A percentile compares a stretch with the other conserved stretches of the same genome.
Evolutionary conservation across 148 eudicot genomes (phyloP).

Genomic region (Silene conica): DNA sequence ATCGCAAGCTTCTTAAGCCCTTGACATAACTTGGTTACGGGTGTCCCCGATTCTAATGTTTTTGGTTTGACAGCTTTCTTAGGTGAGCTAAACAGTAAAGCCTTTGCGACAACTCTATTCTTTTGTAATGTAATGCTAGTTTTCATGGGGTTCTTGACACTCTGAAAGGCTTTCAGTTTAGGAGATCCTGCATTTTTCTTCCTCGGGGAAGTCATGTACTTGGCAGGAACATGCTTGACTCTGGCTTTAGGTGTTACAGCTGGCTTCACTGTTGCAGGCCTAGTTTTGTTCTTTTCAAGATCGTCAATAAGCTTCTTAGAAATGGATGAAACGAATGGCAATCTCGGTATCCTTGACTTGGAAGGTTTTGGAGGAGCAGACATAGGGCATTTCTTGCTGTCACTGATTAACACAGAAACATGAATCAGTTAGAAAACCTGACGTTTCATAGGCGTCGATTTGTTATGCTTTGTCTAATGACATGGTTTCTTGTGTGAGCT

Average conservation of each 20-base stretch:
- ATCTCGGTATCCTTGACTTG: slow-evolving; percentile 51
- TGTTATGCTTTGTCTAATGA: too few species aligned
- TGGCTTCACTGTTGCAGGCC: slow-evolving; percentile 30
- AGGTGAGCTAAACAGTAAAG: slow-evolving; percentile 69
- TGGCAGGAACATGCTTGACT: slow-evolving; percentile 73
- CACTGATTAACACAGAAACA: slow-evolving; percentile 28
- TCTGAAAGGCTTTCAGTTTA: slow-evolving; percentile 46
- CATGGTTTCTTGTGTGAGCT: too few species aligned
- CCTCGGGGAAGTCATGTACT: slow-evolving; percentile 87
- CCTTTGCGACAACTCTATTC: slow-evolving; percentile 47
- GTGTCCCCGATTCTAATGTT: slow-evolving; percentile 40
- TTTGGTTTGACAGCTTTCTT: slow-evolving; percentile 46
- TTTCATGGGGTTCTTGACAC: slow-evolving; percentile 55
- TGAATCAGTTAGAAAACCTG: neutral
- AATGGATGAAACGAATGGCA: slow-evolving; percentile 53
- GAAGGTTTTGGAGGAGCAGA: slow-evolving; percentile 87
- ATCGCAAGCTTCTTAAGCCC: slow-evolving; percentile 60
- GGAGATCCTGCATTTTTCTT: slow-evolving; percentile 40
- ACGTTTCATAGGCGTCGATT: too few species aligned
- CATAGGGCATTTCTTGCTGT: slow-evolving; percentile 53
- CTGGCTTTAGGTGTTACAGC: slow-evolving; percentile 52
- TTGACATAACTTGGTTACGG: slow-evolving; percentile 55
- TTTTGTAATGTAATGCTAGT: slow-evolving; percentile 36
- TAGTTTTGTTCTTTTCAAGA: slow-evolving; percentile 26
- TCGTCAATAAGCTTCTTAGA: slow-evolving; percentile 37